Base-by-base conservation (phyloP, 106 monocot species). In the Dioscorea alata region DNA sequence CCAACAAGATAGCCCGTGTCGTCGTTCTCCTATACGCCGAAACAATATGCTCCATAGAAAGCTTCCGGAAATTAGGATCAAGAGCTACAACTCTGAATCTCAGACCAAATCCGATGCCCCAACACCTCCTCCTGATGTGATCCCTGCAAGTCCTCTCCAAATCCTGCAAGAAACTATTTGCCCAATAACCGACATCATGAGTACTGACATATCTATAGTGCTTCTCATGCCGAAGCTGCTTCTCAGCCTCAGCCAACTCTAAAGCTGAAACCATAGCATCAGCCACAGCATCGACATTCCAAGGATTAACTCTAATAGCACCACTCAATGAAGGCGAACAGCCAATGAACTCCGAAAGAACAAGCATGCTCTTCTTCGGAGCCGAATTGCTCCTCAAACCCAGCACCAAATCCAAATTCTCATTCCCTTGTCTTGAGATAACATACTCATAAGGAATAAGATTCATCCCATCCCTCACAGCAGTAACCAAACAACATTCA, bases 391-490 rank as follows among this genome's bases (percentile, higher is more conserved):
- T 52, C 10, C 42, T 10, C 21, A 79, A 53, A 22, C 79, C 72
- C 23, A 89, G 64, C 17, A 73, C 78, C 22, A 60, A 21, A 56
- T 89, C 79, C 67, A 90, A 33, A 15, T 28, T 67, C 42, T 78
- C 80, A 48, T 90, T 90, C 57, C 89, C 85, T 28, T 90, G 80
- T 13, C 89, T 56, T 0, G 89, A 79, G 21, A 90, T 82, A 13
- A 90, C 65, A 48, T 90, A 90, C 59, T 86, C 86, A 57, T 90
- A 90, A 2, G 90, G 90, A 23, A 90, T 90, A 4, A 86, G 77
- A 78, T 90, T 90, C 90, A 90, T 90, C 7, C 90, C 90, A 70
- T 90, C 90, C 21, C 90, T 73, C 12, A 90, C 90, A 0, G 90
- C 90, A 4, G 86, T 90, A 24, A 90, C 80, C 33, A 90, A 33